These are phyloP conservation scores for Thelonectria discophora DNA, from an alignment of 2,329 filamentous ascomycete genomes.

Conservation along the genomic window DNA sequence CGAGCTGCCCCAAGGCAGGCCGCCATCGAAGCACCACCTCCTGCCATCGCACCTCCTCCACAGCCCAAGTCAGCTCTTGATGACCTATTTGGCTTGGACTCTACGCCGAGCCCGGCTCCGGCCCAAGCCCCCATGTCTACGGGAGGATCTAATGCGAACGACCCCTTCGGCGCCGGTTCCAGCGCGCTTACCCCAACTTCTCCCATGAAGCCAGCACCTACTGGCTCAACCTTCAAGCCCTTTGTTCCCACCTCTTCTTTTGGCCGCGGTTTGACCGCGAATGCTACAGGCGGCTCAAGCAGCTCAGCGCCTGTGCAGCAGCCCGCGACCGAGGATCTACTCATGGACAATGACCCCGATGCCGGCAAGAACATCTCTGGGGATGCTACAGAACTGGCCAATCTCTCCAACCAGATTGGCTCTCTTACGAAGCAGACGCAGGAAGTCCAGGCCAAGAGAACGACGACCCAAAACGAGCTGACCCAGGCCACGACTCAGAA, in stretches of 20 bases:
- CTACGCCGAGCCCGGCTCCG: constrained; percentile 57
- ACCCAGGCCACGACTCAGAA: constrained; percentile 86
- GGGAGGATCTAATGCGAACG: constrained; percentile 73
- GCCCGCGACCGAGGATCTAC: constrained; percentile 78
- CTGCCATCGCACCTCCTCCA: constrained; percentile 49
- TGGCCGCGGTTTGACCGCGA: constrained; percentile 81
- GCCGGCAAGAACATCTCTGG: constrained; percentile 86
- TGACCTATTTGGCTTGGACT: constrained; percentile 92
- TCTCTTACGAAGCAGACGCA: constrained; percentile 94
- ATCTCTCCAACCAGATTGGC: constrained; percentile 94
- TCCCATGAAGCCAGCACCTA: constrained; percentile 58
- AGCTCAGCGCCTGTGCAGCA: constrained; percentile 44
- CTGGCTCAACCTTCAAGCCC: constrained; percentile 76
- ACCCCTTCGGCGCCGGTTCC: constrained; percentile 68
- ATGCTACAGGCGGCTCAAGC: constrained; percentile 70
- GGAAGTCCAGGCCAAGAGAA: constrained; percentile 85
- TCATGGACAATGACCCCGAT: constrained; percentile 91
- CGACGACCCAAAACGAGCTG: constrained; percentile 81
- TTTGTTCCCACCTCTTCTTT: constrained; percentile 94
- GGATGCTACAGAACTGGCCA: constrained; percentile 92
- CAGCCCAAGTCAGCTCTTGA: constrained; percentile 84
- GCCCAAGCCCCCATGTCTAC: constrained; percentile 73
- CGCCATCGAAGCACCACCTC: constrained; percentile 58
- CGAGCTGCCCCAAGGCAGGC: constrained; percentile 69
- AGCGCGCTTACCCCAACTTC: constrained; percentile 62